phyloP scores from a whole-genome alignment of 345 rosid genomes.

The Gossypium arboreum region DNA sequence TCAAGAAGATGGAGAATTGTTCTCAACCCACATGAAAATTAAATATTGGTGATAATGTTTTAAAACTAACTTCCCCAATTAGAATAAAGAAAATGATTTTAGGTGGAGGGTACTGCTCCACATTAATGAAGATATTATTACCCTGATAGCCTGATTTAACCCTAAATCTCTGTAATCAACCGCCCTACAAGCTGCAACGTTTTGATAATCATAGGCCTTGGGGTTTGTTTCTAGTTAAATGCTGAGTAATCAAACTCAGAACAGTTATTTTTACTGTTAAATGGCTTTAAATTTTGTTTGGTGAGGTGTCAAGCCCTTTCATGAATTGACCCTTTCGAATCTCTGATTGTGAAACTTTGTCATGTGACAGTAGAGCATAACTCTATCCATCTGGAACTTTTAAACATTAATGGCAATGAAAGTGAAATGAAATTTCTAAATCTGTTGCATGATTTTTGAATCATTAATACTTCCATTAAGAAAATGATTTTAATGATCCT shows the following conservation, averaged over 20 bases:
- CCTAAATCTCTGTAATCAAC: neutral
- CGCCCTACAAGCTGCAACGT: neutral
- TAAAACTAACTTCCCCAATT: conserved; percentile 5
- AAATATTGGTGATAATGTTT: neutral
- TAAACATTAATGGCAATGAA: conserved; percentile 7
- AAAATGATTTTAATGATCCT: neutral
- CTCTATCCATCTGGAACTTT: neutral
- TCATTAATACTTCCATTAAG: neutral
- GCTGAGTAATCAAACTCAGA: neutral
- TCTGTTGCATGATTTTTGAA: conserved; percentile 5
- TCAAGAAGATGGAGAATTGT: neutral
- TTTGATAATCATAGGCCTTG: neutral
- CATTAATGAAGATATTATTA: neutral
- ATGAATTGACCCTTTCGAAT: neutral
- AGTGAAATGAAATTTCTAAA: neutral
- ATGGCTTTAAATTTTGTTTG: conserved; percentile 1
- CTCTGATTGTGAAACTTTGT: neutral
- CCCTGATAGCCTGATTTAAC: neutral
- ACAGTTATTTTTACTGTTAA: neutral
- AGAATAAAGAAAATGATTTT: conserved; percentile 2
- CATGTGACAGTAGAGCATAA: neutral
- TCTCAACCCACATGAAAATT: neutral
- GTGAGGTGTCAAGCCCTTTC: neutral
- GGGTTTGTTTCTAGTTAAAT: neutral
- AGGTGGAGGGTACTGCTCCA: neutral